Evolutionary conservation across 352 stramenopile genomes (phyloP).

Genomic region (Globisporangium paddicum): DNA sequence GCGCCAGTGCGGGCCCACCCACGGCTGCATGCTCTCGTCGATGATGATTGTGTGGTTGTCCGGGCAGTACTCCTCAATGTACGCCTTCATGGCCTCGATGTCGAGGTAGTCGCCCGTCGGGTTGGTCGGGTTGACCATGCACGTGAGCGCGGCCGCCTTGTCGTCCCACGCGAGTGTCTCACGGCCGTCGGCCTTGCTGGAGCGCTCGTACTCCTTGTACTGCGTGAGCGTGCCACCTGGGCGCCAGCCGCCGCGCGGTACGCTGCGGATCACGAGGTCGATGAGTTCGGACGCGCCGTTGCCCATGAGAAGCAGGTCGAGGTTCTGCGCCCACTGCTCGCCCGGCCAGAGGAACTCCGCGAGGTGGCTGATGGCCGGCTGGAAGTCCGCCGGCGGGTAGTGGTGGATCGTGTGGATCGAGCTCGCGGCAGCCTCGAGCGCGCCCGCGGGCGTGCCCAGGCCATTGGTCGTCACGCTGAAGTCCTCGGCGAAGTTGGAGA

Average conservation of each 20-base stretch:
- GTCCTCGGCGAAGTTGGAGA: constrained; percentile 86
- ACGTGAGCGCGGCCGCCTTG: constrained; percentile 67
- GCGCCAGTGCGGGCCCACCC: constrained; percentile 81
- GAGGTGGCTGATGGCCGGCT: constrained; percentile 86
- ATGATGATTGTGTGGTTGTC: constrained; percentile 89
- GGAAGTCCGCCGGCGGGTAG: constrained; percentile 88
- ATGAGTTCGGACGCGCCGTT: constrained; percentile 86
- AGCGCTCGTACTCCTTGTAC: constrained; percentile 89
- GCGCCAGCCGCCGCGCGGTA: constrained; percentile 63
- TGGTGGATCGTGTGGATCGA: constrained; percentile 84
- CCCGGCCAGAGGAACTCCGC: constrained; percentile 83
- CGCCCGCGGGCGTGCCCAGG: constrained; percentile 68
- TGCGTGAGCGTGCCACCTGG: constrained; percentile 68
- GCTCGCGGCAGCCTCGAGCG: constrained; percentile 60
- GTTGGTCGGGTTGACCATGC: constrained; percentile 89
- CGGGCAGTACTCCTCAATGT: constrained; percentile 81
- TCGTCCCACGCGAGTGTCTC: constrained; percentile 78
- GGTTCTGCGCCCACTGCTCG: constrained; percentile 37
- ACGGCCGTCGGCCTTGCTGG: constrained; percentile 73
- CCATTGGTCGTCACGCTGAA: constrained; percentile 90
- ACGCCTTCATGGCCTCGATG: constrained; percentile 78
- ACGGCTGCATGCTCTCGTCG: constrained; percentile 91
- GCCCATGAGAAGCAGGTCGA: constrained; percentile 73
- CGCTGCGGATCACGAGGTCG: constrained; percentile 85
- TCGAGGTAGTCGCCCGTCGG: constrained; percentile 87